Evolutionary conservation across 2,329 filamentous ascomycete species (phyloP).

Genomic region (Alternaria burnsii): DNA sequence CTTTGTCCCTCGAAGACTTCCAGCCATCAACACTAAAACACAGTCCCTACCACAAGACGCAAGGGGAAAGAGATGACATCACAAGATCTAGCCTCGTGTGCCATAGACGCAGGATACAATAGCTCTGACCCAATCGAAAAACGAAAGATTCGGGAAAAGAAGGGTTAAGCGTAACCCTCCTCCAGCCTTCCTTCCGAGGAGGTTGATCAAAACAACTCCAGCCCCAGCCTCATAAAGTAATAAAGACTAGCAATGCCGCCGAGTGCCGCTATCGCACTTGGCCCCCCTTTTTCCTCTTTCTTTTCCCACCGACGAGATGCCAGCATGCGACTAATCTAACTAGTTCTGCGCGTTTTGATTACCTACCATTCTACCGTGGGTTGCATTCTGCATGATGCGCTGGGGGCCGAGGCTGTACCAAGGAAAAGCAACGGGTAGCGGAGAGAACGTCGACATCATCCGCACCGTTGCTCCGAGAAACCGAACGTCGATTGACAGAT

Average conservation of each 20-base stretch:
- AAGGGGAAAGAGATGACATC: background rate
- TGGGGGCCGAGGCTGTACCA: background rate
- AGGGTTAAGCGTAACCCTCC: too few species aligned
- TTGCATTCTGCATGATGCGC: background rate
- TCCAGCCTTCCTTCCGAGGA: background rate
- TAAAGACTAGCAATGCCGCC: background rate
- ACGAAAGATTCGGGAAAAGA: background rate
- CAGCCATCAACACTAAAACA: background rate
- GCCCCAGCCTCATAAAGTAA: background rate
- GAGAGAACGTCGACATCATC: background rate
- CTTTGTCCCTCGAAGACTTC: background rate
- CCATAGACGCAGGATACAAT: background rate
- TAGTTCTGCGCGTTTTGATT: background rate
- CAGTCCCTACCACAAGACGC: background rate
- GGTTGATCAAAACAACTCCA: background rate
- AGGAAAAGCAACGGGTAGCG: slow-evolving; percentile 2
- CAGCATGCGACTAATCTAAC: background rate
- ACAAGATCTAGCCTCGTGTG: background rate
- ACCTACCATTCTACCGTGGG: background rate
- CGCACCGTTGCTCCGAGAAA: background rate
- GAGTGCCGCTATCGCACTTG: background rate
- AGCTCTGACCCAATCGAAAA: background rate
- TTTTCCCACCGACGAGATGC: background rate
- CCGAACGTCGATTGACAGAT: background rate
- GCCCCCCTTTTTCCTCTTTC: background rate